Conservation (phyloP, 1,139 yeast genomes). For the Pichia sp. region DNA sequence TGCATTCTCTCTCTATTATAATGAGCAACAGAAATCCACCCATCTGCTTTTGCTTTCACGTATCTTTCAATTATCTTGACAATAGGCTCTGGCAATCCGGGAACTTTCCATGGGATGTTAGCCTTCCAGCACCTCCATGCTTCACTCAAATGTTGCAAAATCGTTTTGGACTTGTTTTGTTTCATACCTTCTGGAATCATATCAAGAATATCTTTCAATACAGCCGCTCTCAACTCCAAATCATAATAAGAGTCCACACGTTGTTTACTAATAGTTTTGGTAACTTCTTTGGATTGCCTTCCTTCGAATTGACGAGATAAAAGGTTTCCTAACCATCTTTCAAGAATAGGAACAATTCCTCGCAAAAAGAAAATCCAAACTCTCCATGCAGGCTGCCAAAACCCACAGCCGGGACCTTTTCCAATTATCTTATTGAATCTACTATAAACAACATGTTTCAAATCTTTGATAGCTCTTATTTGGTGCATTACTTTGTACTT, state of each 20-base stretch:
- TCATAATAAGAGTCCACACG: slow-evolving; percentile 93
- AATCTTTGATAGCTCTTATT: slow-evolving; percentile 89
- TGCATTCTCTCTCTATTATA: slow-evolving; percentile 83
- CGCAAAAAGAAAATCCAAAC: slow-evolving; percentile 90
- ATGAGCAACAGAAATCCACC: slow-evolving; percentile 93
- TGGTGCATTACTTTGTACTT: slow-evolving; percentile 98
- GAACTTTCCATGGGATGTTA: slow-evolving; percentile 95
- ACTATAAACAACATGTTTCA: slow-evolving; percentile 84
- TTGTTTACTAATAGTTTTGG: slow-evolving; percentile 92
- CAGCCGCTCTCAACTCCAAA: slow-evolving; percentile 86
- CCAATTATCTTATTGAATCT: slow-evolving; percentile 78
- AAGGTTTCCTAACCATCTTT: slow-evolving; percentile 91
- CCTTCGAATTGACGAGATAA: slow-evolving; percentile 95
- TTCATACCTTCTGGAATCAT: slow-evolving; percentile 95
- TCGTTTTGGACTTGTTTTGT: slow-evolving; percentile 78
- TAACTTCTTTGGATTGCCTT: slow-evolving; percentile 82
- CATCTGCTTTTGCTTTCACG: slow-evolving; percentile 92
- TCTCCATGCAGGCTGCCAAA: slow-evolving; percentile 99
- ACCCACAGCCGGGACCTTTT: slow-evolving; percentile 98
- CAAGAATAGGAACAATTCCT: slow-evolving; percentile 88
- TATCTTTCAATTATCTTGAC: slow-evolving; percentile 81
- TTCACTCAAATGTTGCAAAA: slow-evolving; percentile 88
- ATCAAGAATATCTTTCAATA: slow-evolving; percentile 90
- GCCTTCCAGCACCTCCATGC: slow-evolving; percentile 99
- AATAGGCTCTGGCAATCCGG: slow-evolving; percentile 90